These are phyloP conservation scores for Sarocladiaceae sp. DNA, from an alignment of 2,329 filamentous ascomycete genomes.

Conservation along the genomic window DNA sequence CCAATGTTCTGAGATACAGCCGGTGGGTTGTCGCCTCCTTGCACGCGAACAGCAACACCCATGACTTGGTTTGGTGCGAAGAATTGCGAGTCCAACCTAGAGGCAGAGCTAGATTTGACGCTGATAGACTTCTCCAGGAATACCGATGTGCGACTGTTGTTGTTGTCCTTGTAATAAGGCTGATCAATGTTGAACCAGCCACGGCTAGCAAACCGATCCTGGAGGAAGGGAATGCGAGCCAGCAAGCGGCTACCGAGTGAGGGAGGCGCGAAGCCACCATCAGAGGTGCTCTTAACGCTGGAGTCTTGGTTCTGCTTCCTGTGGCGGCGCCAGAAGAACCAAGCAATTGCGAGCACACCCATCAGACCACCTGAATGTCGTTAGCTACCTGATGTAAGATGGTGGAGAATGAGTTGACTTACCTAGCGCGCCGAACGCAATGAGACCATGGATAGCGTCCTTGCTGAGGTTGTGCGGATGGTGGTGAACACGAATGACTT, in stretches of 20 bases:
- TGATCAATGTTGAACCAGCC: conserved; percentile 29
- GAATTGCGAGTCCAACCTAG: conserved; percentile 19
- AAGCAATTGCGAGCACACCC: conserved; percentile 38
- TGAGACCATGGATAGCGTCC: conserved; percentile 25
- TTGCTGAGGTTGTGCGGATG: conserved; percentile 9
- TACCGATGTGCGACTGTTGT: not conserved
- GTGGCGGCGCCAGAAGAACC: conserved; percentile 38
- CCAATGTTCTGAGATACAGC: not conserved
- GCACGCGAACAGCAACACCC: conserved; percentile 14
- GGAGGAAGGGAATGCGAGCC: conserved; percentile 31
- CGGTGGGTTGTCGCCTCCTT: conserved; percentile 1
- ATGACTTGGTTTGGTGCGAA: conserved; percentile 18
- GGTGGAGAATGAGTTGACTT: too few species aligned
- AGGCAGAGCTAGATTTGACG: conserved; percentile 10
- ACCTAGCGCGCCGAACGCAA: conserved; percentile 32
- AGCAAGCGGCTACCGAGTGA: conserved; percentile 20
- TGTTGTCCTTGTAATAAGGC: conserved; percentile 17
- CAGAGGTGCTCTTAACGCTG: not conserved
- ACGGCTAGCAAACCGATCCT: conserved; percentile 26
- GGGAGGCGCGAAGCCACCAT: conserved; percentile 14
- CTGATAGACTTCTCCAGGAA: conserved; percentile 6
- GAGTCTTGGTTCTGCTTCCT: conserved; percentile 23
- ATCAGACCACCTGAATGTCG: conserved; percentile 36
- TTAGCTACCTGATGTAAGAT: too few species aligned
- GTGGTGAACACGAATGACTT: conserved; percentile 1